Percentiles rank a stretch among this genome's conserved stretches.
These are phyloP conservation scores for Chrysochromulina tobinii DNA, from an alignment of 78 protist species.

Conservation along the genomic window DNA sequence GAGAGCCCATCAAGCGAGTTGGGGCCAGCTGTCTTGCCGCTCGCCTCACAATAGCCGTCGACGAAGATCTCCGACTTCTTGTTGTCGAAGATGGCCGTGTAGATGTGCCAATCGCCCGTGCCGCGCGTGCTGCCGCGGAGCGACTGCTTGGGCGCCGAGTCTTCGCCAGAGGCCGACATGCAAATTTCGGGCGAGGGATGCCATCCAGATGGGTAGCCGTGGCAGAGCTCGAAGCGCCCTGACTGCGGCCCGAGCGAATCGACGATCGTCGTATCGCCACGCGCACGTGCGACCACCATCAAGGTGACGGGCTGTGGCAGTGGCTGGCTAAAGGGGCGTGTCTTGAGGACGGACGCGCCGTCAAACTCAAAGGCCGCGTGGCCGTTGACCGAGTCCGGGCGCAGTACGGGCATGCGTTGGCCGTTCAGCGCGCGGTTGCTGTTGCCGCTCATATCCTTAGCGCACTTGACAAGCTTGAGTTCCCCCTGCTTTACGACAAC, in stretches of 20 bases:
- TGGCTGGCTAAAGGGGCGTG: neutral
- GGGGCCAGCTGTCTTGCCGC: neutral
- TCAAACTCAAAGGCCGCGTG: neutral
- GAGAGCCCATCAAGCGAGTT: neutral
- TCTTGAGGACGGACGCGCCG: neutral
- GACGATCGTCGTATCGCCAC: slow-evolving; percentile 12
- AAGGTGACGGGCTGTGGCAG: neutral
- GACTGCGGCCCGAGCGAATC: neutral
- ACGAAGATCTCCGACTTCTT: neutral
- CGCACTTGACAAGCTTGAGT: neutral
- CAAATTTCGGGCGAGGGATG: slow-evolving; percentile 7
- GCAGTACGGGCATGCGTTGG: neutral
- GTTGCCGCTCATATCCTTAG: neutral
- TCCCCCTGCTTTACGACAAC: neutral
- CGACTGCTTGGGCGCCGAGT: neutral
- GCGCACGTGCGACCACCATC: neutral
- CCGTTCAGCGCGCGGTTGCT: neutral
- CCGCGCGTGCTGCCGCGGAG: neutral
- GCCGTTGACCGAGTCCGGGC: neutral
- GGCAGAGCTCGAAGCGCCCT: slow-evolving; percentile 9
- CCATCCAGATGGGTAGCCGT: slow-evolving; percentile 14
- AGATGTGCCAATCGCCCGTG: neutral
- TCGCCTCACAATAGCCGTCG: neutral
- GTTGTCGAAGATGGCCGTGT: neutral
- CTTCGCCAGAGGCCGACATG: slow-evolving; percentile 15